Base-by-base conservation (phyloP, 805 yeast genomes). In the Komagataella ulmi region DNA sequence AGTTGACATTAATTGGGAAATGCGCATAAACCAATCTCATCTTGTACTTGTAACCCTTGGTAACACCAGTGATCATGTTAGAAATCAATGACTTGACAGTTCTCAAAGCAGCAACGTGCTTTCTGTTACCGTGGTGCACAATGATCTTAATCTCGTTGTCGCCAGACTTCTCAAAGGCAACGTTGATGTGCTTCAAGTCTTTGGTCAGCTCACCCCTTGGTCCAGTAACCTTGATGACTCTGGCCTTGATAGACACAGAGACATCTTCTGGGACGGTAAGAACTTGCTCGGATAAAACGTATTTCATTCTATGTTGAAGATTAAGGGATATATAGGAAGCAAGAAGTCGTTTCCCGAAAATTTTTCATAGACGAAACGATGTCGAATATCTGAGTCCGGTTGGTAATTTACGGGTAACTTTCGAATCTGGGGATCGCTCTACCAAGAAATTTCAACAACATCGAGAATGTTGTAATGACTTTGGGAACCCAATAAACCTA, bases 11-110 rank as follows among this genome's bases (percentile, higher is more conserved):
- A 78, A 95, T 93, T 74, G 99, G 99, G 96, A 93, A 93, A 88
- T 93, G 99, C 84, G 99, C 99, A 73, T 91, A 95, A 60, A 93
- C 99, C 75, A 88, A 90, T 83, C 98, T 89, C 97, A 93, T 85
- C 87, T 93, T 93, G 93, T 93, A 93, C 79, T 87, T 83, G 95
- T 77, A 91, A 76, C 98, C 99, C 80, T 83, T 83, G 73, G 99
- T 93, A 72, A 93, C 99, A 86, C 99, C 99, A 63, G 86, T 87
- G 77, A 93, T 74, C 83, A 93, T 76, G 87, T 93, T 93, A 71
- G 88, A 71, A 67, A 93, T 80, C 72, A 93, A 79, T 61, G 98
- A 88, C 79, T 88, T 90, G 74, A 93, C 98, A 58, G 99, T 91
- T 83, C 98, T 90, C 73, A 93, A 81, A 70, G 97, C 86, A 73